phyloP scores from a whole-genome alignment of 345 rosid genomes.

The Psidium guajava region DNA sequence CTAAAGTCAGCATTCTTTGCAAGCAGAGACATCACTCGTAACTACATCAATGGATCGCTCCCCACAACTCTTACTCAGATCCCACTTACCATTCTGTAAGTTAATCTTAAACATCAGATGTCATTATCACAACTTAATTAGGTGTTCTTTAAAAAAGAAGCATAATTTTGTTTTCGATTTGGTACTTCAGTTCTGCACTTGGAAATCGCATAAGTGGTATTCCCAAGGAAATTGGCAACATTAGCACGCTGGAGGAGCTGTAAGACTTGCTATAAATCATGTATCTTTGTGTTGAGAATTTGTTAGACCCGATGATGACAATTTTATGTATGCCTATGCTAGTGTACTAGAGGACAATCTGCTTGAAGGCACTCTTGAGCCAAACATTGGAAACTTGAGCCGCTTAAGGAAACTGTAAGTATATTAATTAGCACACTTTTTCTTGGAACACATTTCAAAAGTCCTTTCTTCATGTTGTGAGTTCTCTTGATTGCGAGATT shows the following conservation, averaged over 20 bases:
- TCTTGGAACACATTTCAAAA: neutral
- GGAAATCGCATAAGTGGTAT: constrained; percentile 70
- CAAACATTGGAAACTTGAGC: constrained; percentile 49
- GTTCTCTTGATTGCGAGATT: neutral
- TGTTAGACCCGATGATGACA: neutral
- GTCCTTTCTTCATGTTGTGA: neutral
- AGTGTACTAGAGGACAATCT: constrained; percentile 62
- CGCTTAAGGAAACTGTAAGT: constrained; percentile 21
- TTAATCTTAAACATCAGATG: neutral
- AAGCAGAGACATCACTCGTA: constrained; percentile 64
- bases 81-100: constrained; percentile 47
- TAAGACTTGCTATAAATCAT: constrained; percentile 19
- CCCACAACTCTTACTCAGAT: constrained; percentile 43
- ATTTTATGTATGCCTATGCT: neutral
- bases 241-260: constrained; percentile 42
- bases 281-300: neutral
- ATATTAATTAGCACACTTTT: neutral
- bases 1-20: neutral
- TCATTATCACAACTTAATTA: neutral
- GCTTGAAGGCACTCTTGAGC: constrained; percentile 52
- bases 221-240: constrained; percentile 47
- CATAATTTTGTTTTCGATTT: neutral
- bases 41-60: constrained; percentile 60
- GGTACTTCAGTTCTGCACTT: constrained; percentile 27
- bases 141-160: neutral